Base-by-base conservation (phyloP, 495 filamentous ascomycete species). In the Penicillium pulvis region DNA sequence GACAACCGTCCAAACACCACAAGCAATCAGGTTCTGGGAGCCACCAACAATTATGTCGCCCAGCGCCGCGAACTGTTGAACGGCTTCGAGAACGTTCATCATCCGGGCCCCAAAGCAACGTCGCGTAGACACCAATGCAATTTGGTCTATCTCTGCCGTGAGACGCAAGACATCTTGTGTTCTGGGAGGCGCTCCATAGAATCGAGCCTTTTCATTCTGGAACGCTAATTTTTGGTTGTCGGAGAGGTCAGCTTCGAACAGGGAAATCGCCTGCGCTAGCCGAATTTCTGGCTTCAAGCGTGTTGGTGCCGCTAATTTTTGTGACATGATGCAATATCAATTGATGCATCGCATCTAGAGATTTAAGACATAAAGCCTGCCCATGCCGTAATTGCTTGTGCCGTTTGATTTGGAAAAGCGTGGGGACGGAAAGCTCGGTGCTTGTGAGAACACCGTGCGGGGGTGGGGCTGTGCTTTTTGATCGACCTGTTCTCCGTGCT, bases 31-130 rank as follows among this genome's bases (percentile, higher is more conserved):
- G 59, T 79, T 79, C 64, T 79, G 77, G 17, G 71, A 70, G 4
- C 72, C 76, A 6, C 77, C 77, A 12, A 78, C 60, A 14, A 78
- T 52, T 14, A 79, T 69, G 57, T 81, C 77, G 23, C 75, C 76
- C 26, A 78, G 58, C 12, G 70, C 69, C 26, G 74, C 74, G 53
- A 72, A 79, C 56, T 78, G 74, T 48, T 81, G 76, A 36, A 76
- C 67, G 17, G 69, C 60, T 51, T 79, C 62, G 35, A 81, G 64
- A 33, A 79, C 61, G 51, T 74, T 78, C 7, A 64, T 75, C 20
- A 78, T 66, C 10, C 77, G 71, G 6, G 77, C 66, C 6, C 77
- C 76, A 58, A 75, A 72, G 63, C 71, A 77, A 26, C 74, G 68
- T 30, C 41, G 20, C 23, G 14, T 52, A 11, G 16, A 61, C 53